phyloP scores from a whole-genome alignment of 805 yeast genomes.

The Groenewaldozyma tartarivorans region DNA sequence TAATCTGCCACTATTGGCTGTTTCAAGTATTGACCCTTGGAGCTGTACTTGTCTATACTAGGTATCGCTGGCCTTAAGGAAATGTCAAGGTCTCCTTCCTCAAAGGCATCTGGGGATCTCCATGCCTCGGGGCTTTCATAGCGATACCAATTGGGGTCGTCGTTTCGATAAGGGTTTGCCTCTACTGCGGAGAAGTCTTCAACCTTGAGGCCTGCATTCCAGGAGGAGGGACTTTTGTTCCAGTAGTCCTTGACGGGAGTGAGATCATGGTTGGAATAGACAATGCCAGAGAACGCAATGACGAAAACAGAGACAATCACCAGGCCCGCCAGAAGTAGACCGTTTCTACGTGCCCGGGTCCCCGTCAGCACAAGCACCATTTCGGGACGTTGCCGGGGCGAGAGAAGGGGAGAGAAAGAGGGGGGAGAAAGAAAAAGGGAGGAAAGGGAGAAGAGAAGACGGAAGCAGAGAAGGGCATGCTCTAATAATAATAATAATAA shows the following conservation, averaged over 20 bases:
- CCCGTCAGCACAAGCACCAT: too few species aligned
- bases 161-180: not conserved
- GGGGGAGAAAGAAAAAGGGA: not conserved
- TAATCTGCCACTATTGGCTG: slow-evolving; percentile 20
- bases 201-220: slow-evolving; percentile 1
- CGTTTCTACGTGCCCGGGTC: too few species aligned
- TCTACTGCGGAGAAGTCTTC: slow-evolving; percentile 3
- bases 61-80: slow-evolving; percentile 8
- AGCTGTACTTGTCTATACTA: slow-evolving; percentile 1
- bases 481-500: too few species aligned
- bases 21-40: slow-evolving; percentile 13
- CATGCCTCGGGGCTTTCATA: slow-evolving; percentile 13
- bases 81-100: not conserved
- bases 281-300: too few species aligned
- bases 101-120: slow-evolving; percentile 11
- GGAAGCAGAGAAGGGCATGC: not conserved
- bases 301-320: too few species aligned
- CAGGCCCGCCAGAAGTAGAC: too few species aligned
- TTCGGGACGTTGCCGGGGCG: too few species aligned
- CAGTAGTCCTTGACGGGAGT: too few species aligned
- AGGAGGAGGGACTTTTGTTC: too few species aligned
- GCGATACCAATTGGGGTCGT: not conserved
- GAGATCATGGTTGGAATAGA: too few species aligned
- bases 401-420: too few species aligned
- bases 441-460: not conserved